phyloP scores from a whole-genome alignment of 176 grass and related monocot species.

The Eragrostis curvula region DNA sequence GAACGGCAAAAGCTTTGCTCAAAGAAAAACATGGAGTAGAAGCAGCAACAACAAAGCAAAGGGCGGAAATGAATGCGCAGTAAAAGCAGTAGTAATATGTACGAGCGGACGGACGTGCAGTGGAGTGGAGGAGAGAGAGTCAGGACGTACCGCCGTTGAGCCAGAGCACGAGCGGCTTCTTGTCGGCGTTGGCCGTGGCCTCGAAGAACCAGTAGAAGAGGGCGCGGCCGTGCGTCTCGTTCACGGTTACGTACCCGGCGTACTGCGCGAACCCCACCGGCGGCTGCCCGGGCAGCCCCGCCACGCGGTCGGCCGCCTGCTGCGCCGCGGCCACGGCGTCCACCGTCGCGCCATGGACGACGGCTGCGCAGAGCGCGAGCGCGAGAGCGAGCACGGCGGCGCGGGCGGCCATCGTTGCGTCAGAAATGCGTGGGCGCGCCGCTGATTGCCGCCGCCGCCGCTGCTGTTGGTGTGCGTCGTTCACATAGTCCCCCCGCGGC shows the following conservation, averaged over 20 bases:
- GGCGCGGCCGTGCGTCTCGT: conserved; percentile 76
- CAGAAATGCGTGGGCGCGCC: background rate
- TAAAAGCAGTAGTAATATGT: background rate
- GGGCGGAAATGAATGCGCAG: background rate
- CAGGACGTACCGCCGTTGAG: conserved; percentile 82
- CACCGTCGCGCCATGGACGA: background rate
- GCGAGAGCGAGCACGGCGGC: background rate
- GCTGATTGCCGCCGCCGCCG: background rate
- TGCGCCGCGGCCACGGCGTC: conserved; percentile 40
- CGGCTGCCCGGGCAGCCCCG: conserved; percentile 79
- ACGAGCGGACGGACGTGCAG: background rate
- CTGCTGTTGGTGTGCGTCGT: conserved; percentile 20
- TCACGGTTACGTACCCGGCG: conserved; percentile 94
- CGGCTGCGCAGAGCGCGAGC: background rate
- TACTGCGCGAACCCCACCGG: conserved; percentile 77
- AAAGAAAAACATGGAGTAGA: background rate
- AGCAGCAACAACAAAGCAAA: background rate
- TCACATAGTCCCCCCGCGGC: background rate
- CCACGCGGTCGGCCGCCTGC: conserved; percentile 82
- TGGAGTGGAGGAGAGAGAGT: background rate
- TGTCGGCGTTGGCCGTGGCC: conserved; percentile 50
- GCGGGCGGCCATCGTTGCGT: background rate
- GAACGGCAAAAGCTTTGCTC: background rate
- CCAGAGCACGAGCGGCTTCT: conserved; percentile 93
- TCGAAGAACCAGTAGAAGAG: conserved; percentile 99